These are phyloP conservation scores for Mortierella sp. DNA, from an alignment of 371 early-diverging fungal genomes.

Conservation along the genomic window DNA sequence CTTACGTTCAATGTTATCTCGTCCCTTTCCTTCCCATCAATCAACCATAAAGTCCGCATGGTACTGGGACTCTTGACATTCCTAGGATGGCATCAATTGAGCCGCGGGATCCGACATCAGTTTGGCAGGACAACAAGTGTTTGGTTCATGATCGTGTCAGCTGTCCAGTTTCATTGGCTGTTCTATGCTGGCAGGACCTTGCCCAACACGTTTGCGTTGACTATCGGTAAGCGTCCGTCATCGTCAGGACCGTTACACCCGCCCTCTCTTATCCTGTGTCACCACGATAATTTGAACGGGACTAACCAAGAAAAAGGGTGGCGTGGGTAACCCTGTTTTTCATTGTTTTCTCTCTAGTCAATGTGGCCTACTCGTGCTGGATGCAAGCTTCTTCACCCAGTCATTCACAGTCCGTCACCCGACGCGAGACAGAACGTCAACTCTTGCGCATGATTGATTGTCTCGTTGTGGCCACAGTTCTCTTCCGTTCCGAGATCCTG, in stretches of 20 bases:
- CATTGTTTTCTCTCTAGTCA: slow-evolving; percentile 13
- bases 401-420: slow-evolving; percentile 5
- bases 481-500: slow-evolving; percentile 87
- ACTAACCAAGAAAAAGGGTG: no score
- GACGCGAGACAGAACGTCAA: slow-evolving; percentile 16
- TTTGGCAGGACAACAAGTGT: slow-evolving; percentile 69
- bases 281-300: no score
- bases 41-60: slow-evolving; percentile 58
- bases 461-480: slow-evolving; percentile 70
- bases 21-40: neutral
- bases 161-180: slow-evolving; percentile 86
- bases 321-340: neutral
- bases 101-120: slow-evolving; percentile 56
- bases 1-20: slow-evolving; percentile 9
- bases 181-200: slow-evolving; percentile 91
- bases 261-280: no score
- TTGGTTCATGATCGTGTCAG: slow-evolving; percentile 68
- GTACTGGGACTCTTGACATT: slow-evolving; percentile 64
- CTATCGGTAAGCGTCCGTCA: slow-evolving; percentile 57
- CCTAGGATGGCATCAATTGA: slow-evolving; percentile 56
- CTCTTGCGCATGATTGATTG: slow-evolving; percentile 64
- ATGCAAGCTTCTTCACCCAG: slow-evolving; percentile 33
- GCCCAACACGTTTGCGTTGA: slow-evolving; percentile 88
- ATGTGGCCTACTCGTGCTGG: slow-evolving; percentile 49
- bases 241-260: no score